phyloP scores from a whole-genome alignment of 2,329 filamentous ascomycete genomes.

The Penicillium aurantiogriseum region DNA sequence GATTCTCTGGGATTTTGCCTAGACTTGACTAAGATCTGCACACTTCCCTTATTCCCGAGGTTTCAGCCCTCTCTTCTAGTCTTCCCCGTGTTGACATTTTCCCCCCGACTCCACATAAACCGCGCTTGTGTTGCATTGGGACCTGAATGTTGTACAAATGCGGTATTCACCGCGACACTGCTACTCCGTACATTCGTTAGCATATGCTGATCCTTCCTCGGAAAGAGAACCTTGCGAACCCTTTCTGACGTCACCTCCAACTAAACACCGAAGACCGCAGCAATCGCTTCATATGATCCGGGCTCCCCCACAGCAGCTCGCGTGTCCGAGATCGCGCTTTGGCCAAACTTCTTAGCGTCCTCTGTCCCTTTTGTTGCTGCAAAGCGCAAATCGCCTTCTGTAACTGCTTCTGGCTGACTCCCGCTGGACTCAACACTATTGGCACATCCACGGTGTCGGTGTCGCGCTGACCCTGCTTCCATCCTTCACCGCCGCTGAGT shows the following conservation, averaged over 20 bases:
- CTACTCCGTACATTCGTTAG: background rate
- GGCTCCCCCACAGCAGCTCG: constrained; percentile 29
- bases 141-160: constrained; percentile 17
- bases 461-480: constrained; percentile 36
- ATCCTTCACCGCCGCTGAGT: constrained; percentile 37
- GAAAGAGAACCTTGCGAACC: background rate
- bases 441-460: constrained; percentile 38
- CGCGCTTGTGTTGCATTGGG: constrained; percentile 1
- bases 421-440: constrained; percentile 36
- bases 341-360: constrained; percentile 15
- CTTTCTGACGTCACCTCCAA: constrained; percentile 22
- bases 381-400: constrained; percentile 29
- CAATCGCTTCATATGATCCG: constrained; percentile 36
- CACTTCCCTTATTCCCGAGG: background rate
- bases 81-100: background rate
- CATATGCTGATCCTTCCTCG: constrained; percentile 14
- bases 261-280: constrained; percentile 27
- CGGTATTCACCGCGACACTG: constrained; percentile 17
- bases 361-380: constrained; percentile 15
- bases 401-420: constrained; percentile 22
- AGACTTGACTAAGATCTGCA: constrained; percentile 1
- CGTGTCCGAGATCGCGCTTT: constrained; percentile 26
- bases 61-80: background rate
- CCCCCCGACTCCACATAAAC: constrained; percentile 5
- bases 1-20: background rate